A percentile compares a stretch with the other conserved stretches of the same genome.
Conservation (phyloP, 371 early-diverging fungal genomes). For the Mortierella sp. region DNA sequence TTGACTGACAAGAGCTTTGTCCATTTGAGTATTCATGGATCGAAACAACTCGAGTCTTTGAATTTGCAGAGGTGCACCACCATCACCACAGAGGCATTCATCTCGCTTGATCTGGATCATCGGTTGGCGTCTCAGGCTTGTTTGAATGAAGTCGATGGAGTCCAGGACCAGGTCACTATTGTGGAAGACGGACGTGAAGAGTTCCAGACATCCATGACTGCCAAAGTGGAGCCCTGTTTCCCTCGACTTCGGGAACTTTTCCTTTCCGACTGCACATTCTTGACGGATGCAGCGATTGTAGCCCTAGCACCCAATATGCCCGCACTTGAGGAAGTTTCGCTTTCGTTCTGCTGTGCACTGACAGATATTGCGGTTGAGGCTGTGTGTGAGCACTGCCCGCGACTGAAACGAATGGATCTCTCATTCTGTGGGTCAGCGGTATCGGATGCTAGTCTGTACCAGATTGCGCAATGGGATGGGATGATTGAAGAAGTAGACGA, state of each 20-base stretch:
- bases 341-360: conserved; percentile 86
- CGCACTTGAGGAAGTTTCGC: conserved; percentile 59
- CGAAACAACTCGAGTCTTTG: conserved; percentile 55
- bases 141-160: neutral
- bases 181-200: neutral
- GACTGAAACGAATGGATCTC: conserved; percentile 68
- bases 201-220: neutral
- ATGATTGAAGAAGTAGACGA: conserved; percentile 10
- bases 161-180: conserved; percentile 1
- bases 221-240: conserved; percentile 41
- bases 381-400: conserved; percentile 55
- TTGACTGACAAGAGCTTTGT: conserved; percentile 70
- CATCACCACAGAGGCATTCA: conserved; percentile 76
- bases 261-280: conserved; percentile 82
- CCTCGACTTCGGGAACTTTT: conserved; percentile 61
- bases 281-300: conserved; percentile 75
- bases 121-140: neutral
- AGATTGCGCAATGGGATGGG: conserved; percentile 39
- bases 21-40: conserved; percentile 54
- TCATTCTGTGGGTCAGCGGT: conserved; percentile 84
- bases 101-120: conserved; percentile 55
- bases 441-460: conserved; percentile 67
- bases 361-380: conserved; percentile 70
- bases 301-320: conserved; percentile 66
- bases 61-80: conserved; percentile 86